Conservation (phyloP, 192 early-diverging fungal genomes). For the Cladochytrium replicatum region DNA sequence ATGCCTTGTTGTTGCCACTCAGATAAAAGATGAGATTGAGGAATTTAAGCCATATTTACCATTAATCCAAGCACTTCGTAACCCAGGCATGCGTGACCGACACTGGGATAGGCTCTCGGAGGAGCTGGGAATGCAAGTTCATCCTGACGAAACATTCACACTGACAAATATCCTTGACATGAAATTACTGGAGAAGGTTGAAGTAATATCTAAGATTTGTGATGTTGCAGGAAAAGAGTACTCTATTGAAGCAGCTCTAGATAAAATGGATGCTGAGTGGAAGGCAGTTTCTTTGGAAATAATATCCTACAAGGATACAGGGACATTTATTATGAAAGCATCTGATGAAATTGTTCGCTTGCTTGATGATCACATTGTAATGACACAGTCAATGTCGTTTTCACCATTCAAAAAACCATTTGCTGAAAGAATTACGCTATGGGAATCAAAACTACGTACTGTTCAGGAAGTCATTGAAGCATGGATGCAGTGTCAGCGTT, state of each 20-base stretch:
- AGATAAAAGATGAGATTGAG: slow-evolving; percentile 51
- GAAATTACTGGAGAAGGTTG: slow-evolving; percentile 41
- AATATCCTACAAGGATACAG: slow-evolving; percentile 50
- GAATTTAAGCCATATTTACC: slow-evolving; percentile 52
- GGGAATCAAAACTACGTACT: slow-evolving; percentile 47
- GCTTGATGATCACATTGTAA: slow-evolving; percentile 51
- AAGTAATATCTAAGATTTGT: slow-evolving; percentile 47
- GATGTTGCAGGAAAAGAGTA: slow-evolving; percentile 53
- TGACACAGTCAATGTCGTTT: slow-evolving; percentile 56
- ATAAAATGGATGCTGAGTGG: slow-evolving; percentile 55
- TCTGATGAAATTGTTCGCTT: slow-evolving; percentile 46
- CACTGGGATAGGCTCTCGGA: slow-evolving; percentile 47
- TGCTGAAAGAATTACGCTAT: slow-evolving; percentile 40
- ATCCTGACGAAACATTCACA: slow-evolving; percentile 36
- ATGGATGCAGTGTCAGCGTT: slow-evolving; percentile 49
- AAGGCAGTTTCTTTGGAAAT: slow-evolving; percentile 41
- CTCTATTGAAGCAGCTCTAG: slow-evolving; percentile 48
- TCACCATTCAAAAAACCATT: slow-evolving; percentile 53
- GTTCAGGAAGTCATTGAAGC: slow-evolving; percentile 52
- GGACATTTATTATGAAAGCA: slow-evolving; percentile 48
- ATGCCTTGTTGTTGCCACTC: slow-evolving; percentile 35
- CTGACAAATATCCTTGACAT: slow-evolving; percentile 44
- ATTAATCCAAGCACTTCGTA: slow-evolving; percentile 46
- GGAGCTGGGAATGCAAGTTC: slow-evolving; percentile 38
- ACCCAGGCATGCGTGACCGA: slow-evolving; percentile 51